Base-by-base conservation (phyloP, 495 filamentous ascomycete genomes). In the Penicillium manginii region DNA sequence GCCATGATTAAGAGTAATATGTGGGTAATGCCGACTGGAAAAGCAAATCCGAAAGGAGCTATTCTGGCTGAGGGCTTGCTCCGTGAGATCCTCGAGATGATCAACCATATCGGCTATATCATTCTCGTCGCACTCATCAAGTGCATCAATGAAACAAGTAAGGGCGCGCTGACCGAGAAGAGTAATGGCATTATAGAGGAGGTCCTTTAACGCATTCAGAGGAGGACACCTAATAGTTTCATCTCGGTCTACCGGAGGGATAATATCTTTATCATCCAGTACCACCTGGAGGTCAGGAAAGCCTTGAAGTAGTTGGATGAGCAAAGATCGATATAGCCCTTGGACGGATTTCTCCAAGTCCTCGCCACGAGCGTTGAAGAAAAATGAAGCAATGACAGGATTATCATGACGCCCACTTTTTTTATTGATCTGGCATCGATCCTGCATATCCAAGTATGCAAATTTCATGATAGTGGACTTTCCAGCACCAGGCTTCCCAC, bases 301-400 rank as follows among this genome's bases (percentile, higher is more conserved):
- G 10, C 53, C 61, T 47, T 69, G 40, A 21, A 77, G 65, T 3
- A 78, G 54, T 45, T 76, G 73, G 4, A 62, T 48, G 19, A 78
- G 57, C 1, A 86, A 56, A 0, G 83, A 83, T 37, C 82, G 81
- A 58, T 85, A 86, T 78, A 86, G 83, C 5, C 84, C 83, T 1
- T 50, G 3, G 2, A 71, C 72, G 1, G 83, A 80, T 55, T 77
- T 82, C 64, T 86, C 82, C 22, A 86, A 62, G 5, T 67, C 29
- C 1, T 63, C 68, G 0, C 84, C 81, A 50, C 78, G 66, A 0
- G 78, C 80, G 35, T 82, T 75, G 64, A 84, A 85, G 70, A 84
- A 85, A 56, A 83, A 84, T 0, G 73, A 82, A 7, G 76, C 53
- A 2, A 65, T 66, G 14, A 74, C 52, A 40, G 43, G 45, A 18